Conservation (phyloP, 768 basidiomycete species). For the Pleurotus pulmonarius region DNA sequence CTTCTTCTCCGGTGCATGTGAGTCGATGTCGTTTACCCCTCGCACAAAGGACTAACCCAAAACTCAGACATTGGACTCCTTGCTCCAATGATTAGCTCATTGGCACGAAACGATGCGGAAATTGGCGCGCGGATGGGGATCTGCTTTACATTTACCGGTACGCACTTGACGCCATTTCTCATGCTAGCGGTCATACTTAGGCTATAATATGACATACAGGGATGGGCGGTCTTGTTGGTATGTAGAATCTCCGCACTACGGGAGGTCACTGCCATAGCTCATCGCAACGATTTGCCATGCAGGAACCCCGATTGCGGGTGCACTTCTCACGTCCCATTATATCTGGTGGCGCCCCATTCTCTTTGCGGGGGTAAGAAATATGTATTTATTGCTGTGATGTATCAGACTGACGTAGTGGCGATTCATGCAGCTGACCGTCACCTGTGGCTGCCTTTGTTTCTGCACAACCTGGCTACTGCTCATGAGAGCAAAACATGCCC, state of each 20-base stretch:
- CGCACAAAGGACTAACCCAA: constrained; percentile 3
- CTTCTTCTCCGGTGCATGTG: constrained; percentile 37
- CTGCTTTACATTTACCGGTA: constrained; percentile 45
- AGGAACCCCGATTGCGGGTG: constrained; percentile 58
- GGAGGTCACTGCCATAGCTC: too few relatives aligned
- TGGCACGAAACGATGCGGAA: constrained; percentile 43
- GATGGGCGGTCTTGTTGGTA: constrained; percentile 38
- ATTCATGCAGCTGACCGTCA: not conserved
- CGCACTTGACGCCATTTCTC: constrained; percentile 5
- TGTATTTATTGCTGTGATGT: too few relatives aligned
- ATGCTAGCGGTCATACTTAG: constrained; percentile 1
- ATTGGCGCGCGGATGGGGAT: constrained; percentile 55
- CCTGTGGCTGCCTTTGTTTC: not conserved
- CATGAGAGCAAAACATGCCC: not conserved
- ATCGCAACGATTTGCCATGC: not conserved
- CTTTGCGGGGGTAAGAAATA: constrained; percentile 37
- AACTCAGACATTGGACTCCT: constrained; percentile 35
- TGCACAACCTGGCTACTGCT: not conserved
- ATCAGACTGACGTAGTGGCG: not conserved
- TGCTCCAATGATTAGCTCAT: constrained; percentile 37
- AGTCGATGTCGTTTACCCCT: constrained; percentile 13
- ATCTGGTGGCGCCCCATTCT: constrained; percentile 58
- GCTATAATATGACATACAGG: constrained; percentile 20
- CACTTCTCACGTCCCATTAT: constrained; percentile 45
- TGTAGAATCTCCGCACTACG: constrained; percentile 1